Percentiles rank a stretch among this genome's conserved stretches.
Evolutionary conservation across 2,329 filamentous ascomycete species (phyloP).

Genomic region (Ceratocystiopsis sp.): DNA sequence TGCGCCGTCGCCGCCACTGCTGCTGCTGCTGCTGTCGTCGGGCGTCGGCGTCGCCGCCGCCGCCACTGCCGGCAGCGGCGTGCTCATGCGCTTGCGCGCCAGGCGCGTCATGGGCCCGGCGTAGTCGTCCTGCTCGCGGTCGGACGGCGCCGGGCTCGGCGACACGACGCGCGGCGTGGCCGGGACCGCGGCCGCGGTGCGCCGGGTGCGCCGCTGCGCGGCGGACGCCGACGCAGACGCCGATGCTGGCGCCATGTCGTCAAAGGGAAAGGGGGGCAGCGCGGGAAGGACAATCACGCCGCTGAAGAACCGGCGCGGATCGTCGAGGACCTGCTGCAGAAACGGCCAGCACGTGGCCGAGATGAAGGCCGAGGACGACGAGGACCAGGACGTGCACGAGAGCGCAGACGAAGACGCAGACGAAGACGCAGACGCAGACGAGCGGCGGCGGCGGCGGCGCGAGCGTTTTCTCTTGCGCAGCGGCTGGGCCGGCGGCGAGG

Average conservation of each 20-base stretch:
- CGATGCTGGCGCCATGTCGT: slow-evolving; percentile 6
- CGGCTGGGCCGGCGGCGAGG: background rate
- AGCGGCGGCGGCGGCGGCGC: slow-evolving; percentile 1
- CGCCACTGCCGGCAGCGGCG: slow-evolving; percentile 26
- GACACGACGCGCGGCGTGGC: slow-evolving; percentile 77
- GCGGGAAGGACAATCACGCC: slow-evolving; percentile 38
- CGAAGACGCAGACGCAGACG: slow-evolving; percentile 8
- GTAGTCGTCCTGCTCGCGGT: slow-evolving; percentile 30
- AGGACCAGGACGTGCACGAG: background rate
- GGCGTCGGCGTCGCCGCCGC: background rate
- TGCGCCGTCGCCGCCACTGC: slow-evolving; percentile 27
- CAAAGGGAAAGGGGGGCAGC: slow-evolving; percentile 40
- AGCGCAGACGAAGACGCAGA: slow-evolving; percentile 4
- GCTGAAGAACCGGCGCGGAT: slow-evolving; percentile 32
- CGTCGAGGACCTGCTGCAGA: slow-evolving; percentile 16
- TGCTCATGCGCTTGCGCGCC: slow-evolving; percentile 36
- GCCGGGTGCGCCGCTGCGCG: slow-evolving; percentile 33
- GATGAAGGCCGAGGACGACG: slow-evolving; percentile 10
- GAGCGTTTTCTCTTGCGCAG: background rate
- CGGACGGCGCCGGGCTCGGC: slow-evolving; percentile 61
- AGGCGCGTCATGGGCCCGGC: slow-evolving; percentile 64
- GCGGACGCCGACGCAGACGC: too few species aligned
- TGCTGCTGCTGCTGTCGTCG: slow-evolving; percentile 15
- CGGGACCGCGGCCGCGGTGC: slow-evolving; percentile 50
- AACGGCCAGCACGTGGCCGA: slow-evolving; percentile 8